Conservation (phyloP, 768 basidiomycete genomes). For the Plicaturopsis crispa region DNA sequence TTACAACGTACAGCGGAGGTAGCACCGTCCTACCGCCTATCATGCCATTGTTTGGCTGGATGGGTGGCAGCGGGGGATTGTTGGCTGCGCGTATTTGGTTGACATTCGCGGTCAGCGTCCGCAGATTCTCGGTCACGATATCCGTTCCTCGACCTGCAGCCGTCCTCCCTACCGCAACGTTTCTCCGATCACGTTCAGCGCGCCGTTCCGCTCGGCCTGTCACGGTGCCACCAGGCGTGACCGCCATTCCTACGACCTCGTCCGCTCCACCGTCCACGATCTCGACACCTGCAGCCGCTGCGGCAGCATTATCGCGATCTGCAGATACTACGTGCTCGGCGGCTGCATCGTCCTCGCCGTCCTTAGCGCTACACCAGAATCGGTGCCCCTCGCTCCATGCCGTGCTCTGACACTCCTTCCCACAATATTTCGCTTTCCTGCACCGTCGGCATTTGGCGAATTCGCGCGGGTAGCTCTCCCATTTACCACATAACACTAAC, state of each 20-base stretch:
- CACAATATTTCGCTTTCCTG: constrained; percentile 97
- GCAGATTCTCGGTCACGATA: too few species aligned
- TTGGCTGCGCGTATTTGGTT: too few species aligned
- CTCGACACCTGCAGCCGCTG: constrained; percentile 9
- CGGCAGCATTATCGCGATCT: constrained; percentile 4
- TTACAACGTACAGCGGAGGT: too few species aligned
- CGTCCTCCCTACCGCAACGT: too few species aligned
- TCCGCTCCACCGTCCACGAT: constrained; percentile 13
- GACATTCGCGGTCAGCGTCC: too few species aligned
- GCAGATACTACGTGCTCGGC: constrained; percentile 20
- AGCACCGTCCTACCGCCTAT: too few species aligned
- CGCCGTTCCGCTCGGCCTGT: constrained; percentile 23
- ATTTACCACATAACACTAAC: constrained; percentile 92
- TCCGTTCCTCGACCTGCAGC: too few species aligned
- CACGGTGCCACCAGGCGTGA: constrained; percentile 9
- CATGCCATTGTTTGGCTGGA: too few species aligned
- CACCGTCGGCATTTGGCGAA: constrained; percentile 97
- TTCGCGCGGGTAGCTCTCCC: constrained; percentile 89
- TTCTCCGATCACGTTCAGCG: constrained; percentile 27
- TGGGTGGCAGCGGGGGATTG: too few species aligned
- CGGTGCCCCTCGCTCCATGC: constrained; percentile 96
- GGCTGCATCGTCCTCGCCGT: constrained; percentile 36
- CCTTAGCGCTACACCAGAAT: constrained; percentile 82
- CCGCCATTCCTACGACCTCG: constrained; percentile 1
- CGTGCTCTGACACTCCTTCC: constrained; percentile 92